phyloP scores from a whole-genome alignment of 2,329 filamentous ascomycete species.

The Monosporascus sp. region DNA sequence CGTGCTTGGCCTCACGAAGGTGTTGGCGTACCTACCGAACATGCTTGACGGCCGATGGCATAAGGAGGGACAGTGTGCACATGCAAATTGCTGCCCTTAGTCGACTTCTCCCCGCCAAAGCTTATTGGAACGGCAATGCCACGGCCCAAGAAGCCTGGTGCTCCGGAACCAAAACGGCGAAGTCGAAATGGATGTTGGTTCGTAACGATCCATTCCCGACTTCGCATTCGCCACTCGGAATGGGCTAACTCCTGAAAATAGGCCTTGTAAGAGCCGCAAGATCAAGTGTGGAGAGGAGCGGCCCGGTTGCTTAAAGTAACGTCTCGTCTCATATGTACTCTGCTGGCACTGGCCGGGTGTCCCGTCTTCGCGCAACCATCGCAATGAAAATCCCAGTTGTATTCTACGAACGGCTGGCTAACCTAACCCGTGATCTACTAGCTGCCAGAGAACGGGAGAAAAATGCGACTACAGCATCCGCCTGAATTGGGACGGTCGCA shows the following conservation, averaged over 20 bases:
- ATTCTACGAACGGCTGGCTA: not conserved
- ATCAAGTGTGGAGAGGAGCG: constrained; percentile 79
- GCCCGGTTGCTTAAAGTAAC: constrained; percentile 61
- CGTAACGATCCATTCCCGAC: constrained; percentile 12
- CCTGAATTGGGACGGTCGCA: constrained; percentile 73
- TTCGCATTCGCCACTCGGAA: not conserved
- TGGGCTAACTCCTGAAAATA: constrained; percentile 27
- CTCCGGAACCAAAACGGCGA: constrained; percentile 38
- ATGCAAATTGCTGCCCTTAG: constrained; percentile 24
- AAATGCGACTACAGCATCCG: constrained; percentile 76
- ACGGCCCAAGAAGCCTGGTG: constrained; percentile 37
- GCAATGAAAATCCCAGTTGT: too few species aligned
- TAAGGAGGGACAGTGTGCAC: constrained; percentile 25
- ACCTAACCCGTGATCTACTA: constrained; percentile 14
- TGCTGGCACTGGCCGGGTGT: too few species aligned
- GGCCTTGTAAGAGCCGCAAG: constrained; percentile 75
- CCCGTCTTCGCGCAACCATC: too few species aligned
- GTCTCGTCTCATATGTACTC: not conserved
- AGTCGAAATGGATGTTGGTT: constrained; percentile 43
- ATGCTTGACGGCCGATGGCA: constrained; percentile 22
- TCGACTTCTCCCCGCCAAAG: constrained; percentile 8
- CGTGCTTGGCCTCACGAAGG: not conserved
- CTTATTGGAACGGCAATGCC: constrained; percentile 30
- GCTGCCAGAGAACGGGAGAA: constrained; percentile 66
- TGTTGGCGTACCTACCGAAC: constrained; percentile 19